These are phyloP conservation scores for Eucalyptus regnans DNA, from an alignment of 345 rosid species.

Conservation along the genomic window DNA sequence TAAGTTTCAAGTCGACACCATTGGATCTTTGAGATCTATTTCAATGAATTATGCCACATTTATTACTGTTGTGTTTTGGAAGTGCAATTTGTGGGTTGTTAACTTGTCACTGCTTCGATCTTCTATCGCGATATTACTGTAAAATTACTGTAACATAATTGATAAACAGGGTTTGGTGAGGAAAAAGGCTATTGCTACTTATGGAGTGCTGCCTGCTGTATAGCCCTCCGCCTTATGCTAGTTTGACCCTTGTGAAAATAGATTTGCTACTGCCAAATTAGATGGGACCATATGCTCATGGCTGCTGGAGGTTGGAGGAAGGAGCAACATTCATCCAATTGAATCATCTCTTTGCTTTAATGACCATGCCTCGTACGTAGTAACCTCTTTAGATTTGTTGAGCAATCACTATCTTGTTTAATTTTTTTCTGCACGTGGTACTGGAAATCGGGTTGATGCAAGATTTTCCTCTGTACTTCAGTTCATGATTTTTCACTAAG, in stretches of 20 bases:
- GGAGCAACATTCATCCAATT: slow-evolving; percentile 71
- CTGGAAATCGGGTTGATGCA: not conserved
- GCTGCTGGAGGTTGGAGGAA: slow-evolving; percentile 91
- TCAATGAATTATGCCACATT: too few species aligned
- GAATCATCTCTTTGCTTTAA: slow-evolving; percentile 87
- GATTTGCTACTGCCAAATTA: slow-evolving; percentile 63
- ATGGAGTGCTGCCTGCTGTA: slow-evolving; percentile 83
- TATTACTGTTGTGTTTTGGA: too few species aligned
- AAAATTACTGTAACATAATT: not conserved
- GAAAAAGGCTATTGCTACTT: slow-evolving; percentile 73
- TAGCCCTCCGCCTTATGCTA: slow-evolving; percentile 79
- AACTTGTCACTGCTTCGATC: too few species aligned
- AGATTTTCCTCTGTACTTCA: not conserved
- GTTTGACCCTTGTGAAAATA: slow-evolving; percentile 74
- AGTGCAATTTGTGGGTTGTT: too few species aligned
- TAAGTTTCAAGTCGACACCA: too few species aligned
- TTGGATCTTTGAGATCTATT: too few species aligned
- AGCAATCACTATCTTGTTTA: not conserved
- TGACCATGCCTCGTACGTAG: slow-evolving; percentile 63
- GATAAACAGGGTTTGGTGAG: slow-evolving; percentile 55
- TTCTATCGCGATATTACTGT: too few species aligned
- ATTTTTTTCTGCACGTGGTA: not conserved
- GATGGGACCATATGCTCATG: slow-evolving; percentile 90
- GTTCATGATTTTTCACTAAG: not conserved
- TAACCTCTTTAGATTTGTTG: not conserved